A percentile compares a stretch with the other conserved stretches of the same genome.
Evolutionary conservation across 2,329 filamentous ascomycete species (phyloP).

Genomic region (Penicillium hordei): DNA sequence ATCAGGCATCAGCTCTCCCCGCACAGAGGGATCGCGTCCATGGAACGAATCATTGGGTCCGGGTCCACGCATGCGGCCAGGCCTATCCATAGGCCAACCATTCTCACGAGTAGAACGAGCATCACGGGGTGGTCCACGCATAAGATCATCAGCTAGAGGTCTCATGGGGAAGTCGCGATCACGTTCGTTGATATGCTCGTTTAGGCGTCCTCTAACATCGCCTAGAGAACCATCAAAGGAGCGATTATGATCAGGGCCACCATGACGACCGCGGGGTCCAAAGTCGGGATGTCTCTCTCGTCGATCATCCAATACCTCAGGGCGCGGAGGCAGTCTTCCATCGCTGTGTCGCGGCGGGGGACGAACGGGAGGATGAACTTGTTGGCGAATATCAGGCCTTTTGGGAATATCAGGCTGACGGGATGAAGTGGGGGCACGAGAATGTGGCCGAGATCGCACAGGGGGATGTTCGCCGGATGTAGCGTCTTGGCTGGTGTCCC

Average conservation of each 20-base stretch:
- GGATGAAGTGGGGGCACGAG: conserved; percentile 31
- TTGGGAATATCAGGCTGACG: conserved; percentile 37
- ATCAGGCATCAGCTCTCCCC: conserved; percentile 38
- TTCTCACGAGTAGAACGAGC: conserved; percentile 35
- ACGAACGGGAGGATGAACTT: conserved; percentile 41
- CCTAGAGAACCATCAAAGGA: conserved; percentile 36
- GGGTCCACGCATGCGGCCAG: conserved; percentile 34
- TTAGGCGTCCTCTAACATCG: conserved; percentile 32
- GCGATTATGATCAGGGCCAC: conserved; percentile 39
- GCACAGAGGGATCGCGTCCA: conserved; percentile 31
- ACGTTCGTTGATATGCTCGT: conserved; percentile 37
- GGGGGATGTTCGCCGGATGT: conserved; percentile 15
- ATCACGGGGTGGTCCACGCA: conserved; percentile 39
- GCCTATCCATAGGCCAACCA: conserved; percentile 39
- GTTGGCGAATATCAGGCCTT: conserved; percentile 40
- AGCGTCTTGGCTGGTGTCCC: conserved; percentile 13
- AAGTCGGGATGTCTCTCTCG: conserved; percentile 42
- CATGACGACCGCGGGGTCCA: conserved; percentile 38
- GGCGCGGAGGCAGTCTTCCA: conserved; percentile 38
- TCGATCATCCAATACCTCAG: conserved; percentile 41
- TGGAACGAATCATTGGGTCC: conserved; percentile 31
- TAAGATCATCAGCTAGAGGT: conserved; percentile 40
- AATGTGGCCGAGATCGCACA: conserved; percentile 26
- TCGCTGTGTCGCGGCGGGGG: conserved; percentile 37
- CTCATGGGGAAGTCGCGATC: conserved; percentile 39